Base-by-base conservation (phyloP, 805 yeast species). In the Kodamaea hsintzibuensis region DNA sequence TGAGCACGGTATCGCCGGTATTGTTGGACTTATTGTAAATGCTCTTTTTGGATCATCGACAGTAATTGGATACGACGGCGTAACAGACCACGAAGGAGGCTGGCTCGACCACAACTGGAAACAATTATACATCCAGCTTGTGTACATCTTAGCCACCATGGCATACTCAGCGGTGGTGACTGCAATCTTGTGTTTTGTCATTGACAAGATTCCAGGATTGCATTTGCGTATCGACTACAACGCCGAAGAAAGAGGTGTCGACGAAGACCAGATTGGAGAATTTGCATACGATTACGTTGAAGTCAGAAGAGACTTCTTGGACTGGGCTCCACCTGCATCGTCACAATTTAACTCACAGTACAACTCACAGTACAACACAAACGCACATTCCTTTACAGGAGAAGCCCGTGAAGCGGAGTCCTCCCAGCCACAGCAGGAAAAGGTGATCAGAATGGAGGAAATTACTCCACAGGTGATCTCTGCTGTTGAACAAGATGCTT, bases 271-370 rank as follows among this genome's bases (percentile, higher is more conserved):
- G 74, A 89, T 93, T 61, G 99, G 98, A 50, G 99, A 93, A 73
- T 93, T 92, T 73, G 98, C 98, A n/a, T 93, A 93, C 70, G 98
- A 93, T 71, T 93, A 91, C 67, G 97, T 93, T 54, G 99, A 93
- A 76, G 96, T 93, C 12, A 84, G 98, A 72, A 83, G 98, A 69
- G 97, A 92, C 73, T 93, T 86, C 70, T 80, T 85, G 63, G 83
- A 80, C 59, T 78, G 82, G 82, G 74, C 77, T 5, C 42, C 51
- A 6, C 35, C 55, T 19, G 43, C 44, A 2, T 22, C 19, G 17
- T 43, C 51, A 8, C 54, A 42, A 33, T 50, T 22, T 35, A 33
- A 47, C 30, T 38, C 50, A 7, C 43, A 47, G 19, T 40, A 16
- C 44, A 40, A 40, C 44, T 40, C 44, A 13, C 47, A 43, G n/a